phyloP scores from a whole-genome alignment of 2,329 filamentous ascomycete species.

The Botrytis elliptica region DNA sequence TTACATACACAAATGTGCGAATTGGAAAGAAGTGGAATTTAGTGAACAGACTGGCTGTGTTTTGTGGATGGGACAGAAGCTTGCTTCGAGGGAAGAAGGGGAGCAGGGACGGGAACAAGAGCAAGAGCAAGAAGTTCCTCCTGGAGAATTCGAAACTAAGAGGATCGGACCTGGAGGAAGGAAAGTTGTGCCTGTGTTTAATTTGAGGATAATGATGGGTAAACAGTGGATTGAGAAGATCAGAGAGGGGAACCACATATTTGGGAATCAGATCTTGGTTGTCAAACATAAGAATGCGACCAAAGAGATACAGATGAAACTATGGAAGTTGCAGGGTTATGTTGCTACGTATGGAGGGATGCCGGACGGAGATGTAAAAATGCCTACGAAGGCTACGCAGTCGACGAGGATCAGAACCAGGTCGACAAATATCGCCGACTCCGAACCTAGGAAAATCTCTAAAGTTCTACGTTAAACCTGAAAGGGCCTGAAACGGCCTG shows the following conservation, averaged over 20 bases:
- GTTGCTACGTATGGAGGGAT: slow-evolving; percentile 35
- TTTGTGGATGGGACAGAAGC: slow-evolving; percentile 31
- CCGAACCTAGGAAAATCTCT: not conserved
- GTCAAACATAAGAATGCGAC: slow-evolving; percentile 45
- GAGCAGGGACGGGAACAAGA: not conserved
- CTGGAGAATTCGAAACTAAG: slow-evolving; percentile 47
- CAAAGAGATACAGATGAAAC: slow-evolving; percentile 47
- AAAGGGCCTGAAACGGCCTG: not conserved
- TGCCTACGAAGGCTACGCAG: not conserved
- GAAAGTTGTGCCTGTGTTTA: slow-evolving; percentile 50
- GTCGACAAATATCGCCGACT: not conserved
- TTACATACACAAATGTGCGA: slow-evolving; percentile 45
- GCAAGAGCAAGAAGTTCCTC: slow-evolving; percentile 28
- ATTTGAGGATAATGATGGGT: slow-evolving; percentile 53
- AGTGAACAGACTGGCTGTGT: slow-evolving; percentile 37
- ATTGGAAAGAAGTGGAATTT: slow-evolving; percentile 47
- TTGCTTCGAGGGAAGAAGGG: not conserved
- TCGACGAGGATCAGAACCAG: not conserved
- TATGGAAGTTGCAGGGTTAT: slow-evolving; percentile 62
- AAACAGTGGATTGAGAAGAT: slow-evolving; percentile 46
- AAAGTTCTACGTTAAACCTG: not conserved
- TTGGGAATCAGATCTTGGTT: slow-evolving; percentile 42
- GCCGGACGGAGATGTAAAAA: not conserved
- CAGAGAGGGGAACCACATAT: slow-evolving; percentile 32
- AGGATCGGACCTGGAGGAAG: slow-evolving; percentile 38